Base-by-base conservation (phyloP, 257 asterid species). In the Przewalskia tangutica region DNA sequence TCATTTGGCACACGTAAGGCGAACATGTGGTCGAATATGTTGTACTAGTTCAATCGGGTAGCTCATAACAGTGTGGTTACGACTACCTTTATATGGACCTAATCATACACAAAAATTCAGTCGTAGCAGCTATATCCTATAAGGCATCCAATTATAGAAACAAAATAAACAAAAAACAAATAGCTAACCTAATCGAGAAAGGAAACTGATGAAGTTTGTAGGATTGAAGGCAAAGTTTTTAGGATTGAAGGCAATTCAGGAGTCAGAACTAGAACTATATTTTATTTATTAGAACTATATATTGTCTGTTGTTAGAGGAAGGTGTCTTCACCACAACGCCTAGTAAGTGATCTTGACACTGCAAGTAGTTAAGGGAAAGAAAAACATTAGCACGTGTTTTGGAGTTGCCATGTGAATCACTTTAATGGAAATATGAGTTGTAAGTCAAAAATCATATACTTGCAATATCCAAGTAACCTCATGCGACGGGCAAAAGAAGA, bases 261-360 rank as follows among this genome's bases (percentile, higher is more conserved):
- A 82, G 91, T 91, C 91, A 96, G 86, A 86, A 94, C 93, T 82
- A 96, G 84, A 87, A 27, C 32, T 27, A 27, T 27, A 27, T 27
- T 27, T 27, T 23, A n/a, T 27, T 27, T 27, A 27, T 27, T 27
- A 27, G 32, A 27, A 92, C 97, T 81, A 96, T 87, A 89, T 91
- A 94, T 82, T 91, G 92, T 86, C 90, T 96, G 86, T 81, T 85
- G 85, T 81, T 91, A 83, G 90, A 84, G 62, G 97, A 88, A 81
- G 96, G 94, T 68, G 93, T 51, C 89, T 94, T 96, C 86, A 96
- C 85, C 46, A 96, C 86, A 70, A 90, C 99, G 13, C 98, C 99
- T 44, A 94, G 95, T 82, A 94, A 89, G 90, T 94, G 97, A 88
- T 94, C 98, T 88, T 92, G 93, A 80, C 83, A 95, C 99, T 95